Percentiles rank a stretch among this genome's conserved stretches.
Evolutionary conservation across 805 yeast genomes (phyloP).

Genomic region (Candida odintsovae): DNA sequence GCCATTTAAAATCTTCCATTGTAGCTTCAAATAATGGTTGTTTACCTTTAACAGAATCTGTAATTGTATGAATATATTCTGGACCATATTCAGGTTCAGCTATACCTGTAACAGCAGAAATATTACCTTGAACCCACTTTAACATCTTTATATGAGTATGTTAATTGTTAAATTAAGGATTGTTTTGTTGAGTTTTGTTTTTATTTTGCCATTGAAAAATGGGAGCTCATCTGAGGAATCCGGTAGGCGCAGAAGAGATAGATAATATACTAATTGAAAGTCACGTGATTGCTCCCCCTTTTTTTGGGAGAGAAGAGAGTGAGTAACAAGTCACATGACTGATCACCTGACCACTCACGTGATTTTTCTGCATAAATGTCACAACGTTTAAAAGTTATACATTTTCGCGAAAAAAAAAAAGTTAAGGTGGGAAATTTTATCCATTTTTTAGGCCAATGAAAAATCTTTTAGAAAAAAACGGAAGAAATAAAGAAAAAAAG

Average conservation of each 20-base stretch:
- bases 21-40: slow-evolving; percentile 57
- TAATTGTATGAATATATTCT: slow-evolving; percentile 85
- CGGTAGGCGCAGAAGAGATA: too few species aligned
- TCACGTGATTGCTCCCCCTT: too few species aligned
- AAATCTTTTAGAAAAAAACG: not conserved
- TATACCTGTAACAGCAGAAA: slow-evolving; percentile 93
- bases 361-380: not conserved
- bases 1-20: slow-evolving; percentile 71
- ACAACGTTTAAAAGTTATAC: not conserved
- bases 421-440: too few species aligned
- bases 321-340: not conserved
- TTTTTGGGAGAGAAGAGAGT: too few species aligned
- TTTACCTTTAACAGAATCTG: slow-evolving; percentile 48
- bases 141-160: slow-evolving; percentile 38
- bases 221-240: too few species aligned
- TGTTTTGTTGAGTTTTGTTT: not conserved
- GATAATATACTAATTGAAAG: too few species aligned
- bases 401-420: not conserved
- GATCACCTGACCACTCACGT: not conserved
- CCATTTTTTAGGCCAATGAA: not conserved
- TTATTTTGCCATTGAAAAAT: too few species aligned
- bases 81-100: slow-evolving; percentile 97
- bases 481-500: not conserved
- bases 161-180: too few species aligned
- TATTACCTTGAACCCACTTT: slow-evolving; percentile 78